phyloP scores from a whole-genome alignment of 257 asterid genomes.

The Solanum tarijense region DNA sequence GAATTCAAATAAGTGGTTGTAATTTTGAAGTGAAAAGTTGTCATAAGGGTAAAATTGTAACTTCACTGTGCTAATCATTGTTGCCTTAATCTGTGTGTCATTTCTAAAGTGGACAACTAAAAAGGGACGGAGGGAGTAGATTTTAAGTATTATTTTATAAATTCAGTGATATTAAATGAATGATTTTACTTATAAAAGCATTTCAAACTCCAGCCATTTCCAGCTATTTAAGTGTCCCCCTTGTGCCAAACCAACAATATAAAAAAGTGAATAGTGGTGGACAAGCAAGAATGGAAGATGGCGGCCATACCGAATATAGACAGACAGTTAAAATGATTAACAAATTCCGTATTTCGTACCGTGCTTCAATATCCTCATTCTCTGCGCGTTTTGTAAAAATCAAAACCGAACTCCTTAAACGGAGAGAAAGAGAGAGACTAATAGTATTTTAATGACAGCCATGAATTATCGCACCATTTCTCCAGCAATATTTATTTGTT shows the following conservation, averaged over 20 bases:
- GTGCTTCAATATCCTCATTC: background rate
- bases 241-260: background rate
- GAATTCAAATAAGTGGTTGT: no score
- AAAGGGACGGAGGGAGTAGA: no score
- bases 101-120: no score
- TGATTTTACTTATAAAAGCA: background rate
- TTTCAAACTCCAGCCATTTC: background rate
- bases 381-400: background rate
- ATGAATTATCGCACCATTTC: constrained; percentile 37
- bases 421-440: background rate
- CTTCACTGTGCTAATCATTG: no score
- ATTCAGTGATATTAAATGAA: no score
- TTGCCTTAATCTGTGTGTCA: no score
- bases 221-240: background rate
- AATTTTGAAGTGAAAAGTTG: no score
- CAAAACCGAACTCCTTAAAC: background rate
- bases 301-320: background rate
- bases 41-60: no score
- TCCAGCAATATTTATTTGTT: constrained; percentile 13
- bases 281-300: background rate
- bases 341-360: background rate
- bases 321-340: background rate
- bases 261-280: background rate
- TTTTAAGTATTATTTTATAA: no score
- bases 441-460: constrained; percentile 22